phyloP scores from a whole-genome alignment of 768 basidiomycete species.

The Cytidiella melzeri region DNA sequence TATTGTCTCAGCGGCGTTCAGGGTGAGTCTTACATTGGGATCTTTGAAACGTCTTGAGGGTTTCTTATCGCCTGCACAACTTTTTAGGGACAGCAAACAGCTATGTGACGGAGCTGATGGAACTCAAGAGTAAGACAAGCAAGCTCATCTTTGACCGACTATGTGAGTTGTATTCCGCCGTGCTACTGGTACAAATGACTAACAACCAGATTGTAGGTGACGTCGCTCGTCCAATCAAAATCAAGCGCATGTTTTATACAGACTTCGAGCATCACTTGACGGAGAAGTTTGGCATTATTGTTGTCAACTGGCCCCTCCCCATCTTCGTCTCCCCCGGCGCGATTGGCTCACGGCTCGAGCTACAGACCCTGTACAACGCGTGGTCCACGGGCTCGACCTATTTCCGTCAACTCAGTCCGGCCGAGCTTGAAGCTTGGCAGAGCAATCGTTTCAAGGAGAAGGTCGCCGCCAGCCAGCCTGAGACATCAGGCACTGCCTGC shows the following conservation, averaged over 20 bases:
- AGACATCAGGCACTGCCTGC: background rate
- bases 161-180: no score
- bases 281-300: constrained; percentile 8
- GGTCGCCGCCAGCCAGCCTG: no score
- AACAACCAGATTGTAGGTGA: no score
- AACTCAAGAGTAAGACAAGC: constrained; percentile 4
- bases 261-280: constrained; percentile 17
- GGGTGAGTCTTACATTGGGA: no score
- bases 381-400: constrained; percentile 15
- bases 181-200: no score
- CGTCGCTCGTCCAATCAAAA: background rate
- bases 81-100: background rate
- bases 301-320: constrained; percentile 18
- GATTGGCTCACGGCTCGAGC: constrained; percentile 9
- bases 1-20: no score
- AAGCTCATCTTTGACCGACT: constrained; percentile 2
- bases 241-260: constrained; percentile 14
- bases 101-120: constrained; percentile 1
- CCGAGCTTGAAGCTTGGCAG: no score
- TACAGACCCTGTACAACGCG: constrained; percentile 12
- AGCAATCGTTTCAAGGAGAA: no score
- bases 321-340: constrained; percentile 14
- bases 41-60: no score
- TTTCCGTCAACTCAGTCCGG: constrained; percentile 13
- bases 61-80: no score